These are phyloP conservation scores for Aphanomyces stellatus DNA, from an alignment of 352 stramenopile species.

Conservation along the genomic window DNA sequence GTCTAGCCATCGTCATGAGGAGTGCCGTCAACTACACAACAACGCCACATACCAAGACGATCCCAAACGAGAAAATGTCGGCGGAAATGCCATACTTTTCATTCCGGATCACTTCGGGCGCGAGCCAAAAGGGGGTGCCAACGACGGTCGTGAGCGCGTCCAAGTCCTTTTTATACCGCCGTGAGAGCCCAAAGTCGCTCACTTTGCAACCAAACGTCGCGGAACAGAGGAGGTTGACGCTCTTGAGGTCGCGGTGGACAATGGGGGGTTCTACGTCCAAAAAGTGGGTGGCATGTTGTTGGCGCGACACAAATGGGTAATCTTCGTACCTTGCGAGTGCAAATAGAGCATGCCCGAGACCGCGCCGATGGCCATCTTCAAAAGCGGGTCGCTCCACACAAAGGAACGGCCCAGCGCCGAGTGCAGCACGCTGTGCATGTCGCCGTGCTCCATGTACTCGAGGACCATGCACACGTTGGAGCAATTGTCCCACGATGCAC, in stretches of 20 bases:
- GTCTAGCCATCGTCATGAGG: too few relatives aligned
- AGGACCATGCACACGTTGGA: constrained; percentile 86
- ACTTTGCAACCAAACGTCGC: constrained; percentile 85
- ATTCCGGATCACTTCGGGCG: constrained; percentile 81
- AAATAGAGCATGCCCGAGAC: constrained; percentile 84
- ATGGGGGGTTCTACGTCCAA: constrained; percentile 51
- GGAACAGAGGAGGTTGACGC: constrained; percentile 83
- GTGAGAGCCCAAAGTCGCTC: constrained; percentile 78
- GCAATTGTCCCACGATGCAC: constrained; percentile 81
- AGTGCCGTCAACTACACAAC: neutral
- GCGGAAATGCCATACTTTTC: constrained; percentile 69
- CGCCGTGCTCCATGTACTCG: constrained; percentile 85
- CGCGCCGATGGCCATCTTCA: constrained; percentile 82
- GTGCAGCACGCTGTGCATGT: constrained; percentile 82
- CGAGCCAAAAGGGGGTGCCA: constrained; percentile 81
- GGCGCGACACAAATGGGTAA: too few relatives aligned
- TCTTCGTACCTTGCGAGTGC: constrained; percentile 43
- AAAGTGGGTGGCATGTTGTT: too few relatives aligned
- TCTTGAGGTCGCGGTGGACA: constrained; percentile 83
- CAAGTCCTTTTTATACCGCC: constrained; percentile 70
- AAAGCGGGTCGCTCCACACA: constrained; percentile 71
- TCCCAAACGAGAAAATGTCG: constrained; percentile 86
- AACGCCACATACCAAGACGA: constrained; percentile 38
- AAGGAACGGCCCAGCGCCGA: constrained; percentile 71
- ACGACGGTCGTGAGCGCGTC: constrained; percentile 79